phyloP scores from a whole-genome alignment of 495 filamentous ascomycete species.

The Cudoniella acicularis region DNA sequence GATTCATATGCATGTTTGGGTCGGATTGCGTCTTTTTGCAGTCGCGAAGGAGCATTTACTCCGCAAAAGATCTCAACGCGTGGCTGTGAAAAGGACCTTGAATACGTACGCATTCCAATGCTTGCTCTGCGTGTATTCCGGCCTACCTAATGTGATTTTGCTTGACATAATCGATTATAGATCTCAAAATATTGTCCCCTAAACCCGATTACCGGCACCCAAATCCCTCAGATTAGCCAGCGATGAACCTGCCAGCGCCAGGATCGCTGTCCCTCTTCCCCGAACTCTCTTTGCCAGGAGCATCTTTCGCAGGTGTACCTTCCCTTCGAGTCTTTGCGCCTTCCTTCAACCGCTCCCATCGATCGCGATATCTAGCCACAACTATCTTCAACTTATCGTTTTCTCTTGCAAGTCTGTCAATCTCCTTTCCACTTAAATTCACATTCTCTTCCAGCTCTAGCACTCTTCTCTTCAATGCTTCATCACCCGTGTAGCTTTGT shows the following conservation, averaged over 20 bases:
- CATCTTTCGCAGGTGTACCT: slow-evolving; percentile 29
- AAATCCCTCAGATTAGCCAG: not conserved
- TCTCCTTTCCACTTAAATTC: slow-evolving; percentile 43
- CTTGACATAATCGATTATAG: not conserved
- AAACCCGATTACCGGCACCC: too few species aligned
- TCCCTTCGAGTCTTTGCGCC: slow-evolving; percentile 67
- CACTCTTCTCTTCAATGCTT: slow-evolving; percentile 18
- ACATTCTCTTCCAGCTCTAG: slow-evolving; percentile 57
- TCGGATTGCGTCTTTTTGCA: too few species aligned
- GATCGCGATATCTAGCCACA: slow-evolving; percentile 65
- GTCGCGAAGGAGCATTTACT: too few species aligned
- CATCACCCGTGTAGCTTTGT: slow-evolving; percentile 30
- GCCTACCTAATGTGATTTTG: not conserved
- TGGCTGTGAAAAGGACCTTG: not conserved
- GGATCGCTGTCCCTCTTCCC: not conserved
- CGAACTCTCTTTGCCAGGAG: not conserved
- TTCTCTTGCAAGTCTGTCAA: slow-evolving; percentile 56
- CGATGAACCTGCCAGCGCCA: not conserved
- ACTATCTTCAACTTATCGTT: slow-evolving; percentile 66
- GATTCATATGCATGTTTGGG: too few species aligned
- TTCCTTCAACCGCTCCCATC: slow-evolving; percentile 83
- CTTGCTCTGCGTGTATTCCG: not conserved
- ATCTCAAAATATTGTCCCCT: not conserved
- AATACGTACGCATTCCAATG: too few species aligned
- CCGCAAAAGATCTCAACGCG: not conserved